Conservation (phyloP, 345 rosid genomes). For the Citrus reticulata region DNA sequence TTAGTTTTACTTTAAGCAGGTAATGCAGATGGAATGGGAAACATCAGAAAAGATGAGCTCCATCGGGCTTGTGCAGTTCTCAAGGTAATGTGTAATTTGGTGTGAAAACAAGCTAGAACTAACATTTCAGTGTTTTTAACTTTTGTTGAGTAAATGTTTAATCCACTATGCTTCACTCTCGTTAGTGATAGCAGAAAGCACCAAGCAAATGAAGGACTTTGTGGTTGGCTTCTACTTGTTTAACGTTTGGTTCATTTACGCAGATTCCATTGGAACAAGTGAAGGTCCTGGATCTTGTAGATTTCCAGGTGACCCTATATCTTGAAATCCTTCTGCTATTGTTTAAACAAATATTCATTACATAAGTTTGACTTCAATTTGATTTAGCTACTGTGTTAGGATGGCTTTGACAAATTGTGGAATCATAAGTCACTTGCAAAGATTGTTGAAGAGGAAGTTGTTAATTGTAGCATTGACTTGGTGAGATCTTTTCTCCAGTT, state of each 20-base stretch:
- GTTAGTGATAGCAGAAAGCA: neutral
- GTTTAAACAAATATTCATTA: slow-evolving; percentile 2
- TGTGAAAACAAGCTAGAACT: neutral
- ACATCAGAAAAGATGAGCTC: slow-evolving; percentile 58
- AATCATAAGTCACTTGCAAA: slow-evolving; percentile 52
- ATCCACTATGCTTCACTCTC: neutral
- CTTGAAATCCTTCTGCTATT: neutral
- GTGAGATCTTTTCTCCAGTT: slow-evolving; percentile 31
- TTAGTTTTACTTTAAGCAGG: slow-evolving; percentile 31
- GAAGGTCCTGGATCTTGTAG: slow-evolving; percentile 62
- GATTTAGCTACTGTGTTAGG: slow-evolving; percentile 39
- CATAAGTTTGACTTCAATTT: slow-evolving; percentile 4
- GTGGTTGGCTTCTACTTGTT: neutral
- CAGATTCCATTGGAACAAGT: slow-evolving; percentile 64
- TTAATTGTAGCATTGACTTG: slow-evolving; percentile 39
- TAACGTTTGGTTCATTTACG: neutral
- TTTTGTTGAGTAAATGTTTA: neutral
- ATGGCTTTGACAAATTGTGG: slow-evolving; percentile 83
- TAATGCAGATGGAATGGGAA: slow-evolving; percentile 81
- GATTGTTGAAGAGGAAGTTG: slow-evolving; percentile 60
- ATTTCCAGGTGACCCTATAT: slow-evolving; percentile 50
- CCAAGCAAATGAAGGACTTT: neutral
- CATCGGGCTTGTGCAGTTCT: slow-evolving; percentile 68
- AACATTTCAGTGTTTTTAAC: neutral
- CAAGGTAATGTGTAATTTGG: slow-evolving; percentile 33